Conservation (phyloP, 805 yeast species). For the Spathaspora hagerdaliae region DNA sequence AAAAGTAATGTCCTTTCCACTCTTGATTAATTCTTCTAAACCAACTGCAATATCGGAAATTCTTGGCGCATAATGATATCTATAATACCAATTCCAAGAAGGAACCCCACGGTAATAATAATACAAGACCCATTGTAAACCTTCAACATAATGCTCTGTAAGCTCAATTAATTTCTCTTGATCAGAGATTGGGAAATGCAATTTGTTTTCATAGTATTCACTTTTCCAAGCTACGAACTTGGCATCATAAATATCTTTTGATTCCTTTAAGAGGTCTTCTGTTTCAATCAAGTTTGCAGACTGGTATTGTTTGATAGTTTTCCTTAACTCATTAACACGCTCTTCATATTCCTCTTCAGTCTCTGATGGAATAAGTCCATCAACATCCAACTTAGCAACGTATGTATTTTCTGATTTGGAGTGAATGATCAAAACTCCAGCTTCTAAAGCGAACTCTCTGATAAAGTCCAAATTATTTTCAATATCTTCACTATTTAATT, state of each 20-base stretch:
- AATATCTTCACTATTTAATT: slow-evolving; percentile 45
- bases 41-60: slow-evolving; percentile 83
- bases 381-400: slow-evolving; percentile 62
- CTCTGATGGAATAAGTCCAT: slow-evolving; percentile 68
- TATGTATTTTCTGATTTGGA: slow-evolving; percentile 54
- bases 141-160: slow-evolving; percentile 83
- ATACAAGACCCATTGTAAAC: slow-evolving; percentile 93
- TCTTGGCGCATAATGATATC: slow-evolving; percentile 90
- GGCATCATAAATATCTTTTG: slow-evolving; percentile 60
- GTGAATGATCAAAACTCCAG: slow-evolving; percentile 64
- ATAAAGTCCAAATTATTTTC: slow-evolving; percentile 55
- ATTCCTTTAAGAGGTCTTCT: slow-evolving; percentile 44
- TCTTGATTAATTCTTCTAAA: slow-evolving; percentile 46
- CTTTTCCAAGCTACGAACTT: slow-evolving; percentile 83
- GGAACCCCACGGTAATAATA: slow-evolving; percentile 89
- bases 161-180: slow-evolving; percentile 56
- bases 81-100: slow-evolving; percentile 95
- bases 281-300: slow-evolving; percentile 60
- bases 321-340: slow-evolving; percentile 49
- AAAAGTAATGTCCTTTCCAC: slow-evolving; percentile 38
- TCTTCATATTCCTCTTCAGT: slow-evolving; percentile 59
- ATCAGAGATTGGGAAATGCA: slow-evolving; percentile 63
- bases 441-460: slow-evolving; percentile 60
- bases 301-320: slow-evolving; percentile 60
- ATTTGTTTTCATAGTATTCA: slow-evolving; percentile 76